These are phyloP conservation scores for Lasiodiplodia citricola DNA, from an alignment of 2,329 filamentous ascomycete species.

Conservation along the genomic window DNA sequence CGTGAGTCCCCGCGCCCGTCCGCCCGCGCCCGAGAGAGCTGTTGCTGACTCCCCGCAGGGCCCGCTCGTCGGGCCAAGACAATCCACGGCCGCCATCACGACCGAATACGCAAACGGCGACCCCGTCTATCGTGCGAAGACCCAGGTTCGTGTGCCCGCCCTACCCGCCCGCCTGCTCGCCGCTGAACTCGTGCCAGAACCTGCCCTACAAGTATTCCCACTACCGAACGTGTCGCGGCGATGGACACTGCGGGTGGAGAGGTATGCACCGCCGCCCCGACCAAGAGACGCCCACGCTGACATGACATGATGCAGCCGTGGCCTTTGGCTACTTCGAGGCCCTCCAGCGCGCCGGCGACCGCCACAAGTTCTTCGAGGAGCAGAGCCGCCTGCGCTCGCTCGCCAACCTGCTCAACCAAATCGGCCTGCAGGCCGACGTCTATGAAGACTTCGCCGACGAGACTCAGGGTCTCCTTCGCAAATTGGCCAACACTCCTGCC, in stretches of 20 bases:
- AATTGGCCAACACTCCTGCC: constrained; percentile 63
- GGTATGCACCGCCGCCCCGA: constrained; percentile 64
- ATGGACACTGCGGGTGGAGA: constrained; percentile 98
- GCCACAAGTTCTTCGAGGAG: constrained; percentile 71
- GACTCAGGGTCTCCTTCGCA: constrained; percentile 70
- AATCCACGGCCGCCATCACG: constrained; percentile 76
- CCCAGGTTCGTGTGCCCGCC: constrained; percentile 65
- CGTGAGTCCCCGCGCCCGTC: constrained; percentile 49
- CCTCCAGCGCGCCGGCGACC: constrained; percentile 71
- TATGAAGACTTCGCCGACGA: constrained; percentile 86
- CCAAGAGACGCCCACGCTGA: constrained; percentile 35
- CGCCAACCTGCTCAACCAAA: constrained; percentile 70
- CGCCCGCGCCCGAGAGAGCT: constrained; percentile 25
- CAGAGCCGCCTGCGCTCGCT: constrained; percentile 73
- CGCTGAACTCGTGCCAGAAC: constrained; percentile 57
- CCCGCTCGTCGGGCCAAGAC: constrained; percentile 79
- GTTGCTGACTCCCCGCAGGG: constrained; percentile 62
- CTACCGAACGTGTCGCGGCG: constrained; percentile 85
- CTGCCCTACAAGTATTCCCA: constrained; percentile 84
- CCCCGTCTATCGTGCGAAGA: constrained; percentile 83
- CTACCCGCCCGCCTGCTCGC: not conserved
- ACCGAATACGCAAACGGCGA: constrained; percentile 90
- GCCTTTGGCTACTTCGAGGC: constrained; percentile 93
- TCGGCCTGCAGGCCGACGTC: constrained; percentile 71
- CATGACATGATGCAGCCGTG: constrained; percentile 66